Evolutionary conservation across 1,284 basidiomycete genomes (phyloP), one percentile per base, ranked within the genome.

Genomic region (Cryptococcus sp.): DNA sequence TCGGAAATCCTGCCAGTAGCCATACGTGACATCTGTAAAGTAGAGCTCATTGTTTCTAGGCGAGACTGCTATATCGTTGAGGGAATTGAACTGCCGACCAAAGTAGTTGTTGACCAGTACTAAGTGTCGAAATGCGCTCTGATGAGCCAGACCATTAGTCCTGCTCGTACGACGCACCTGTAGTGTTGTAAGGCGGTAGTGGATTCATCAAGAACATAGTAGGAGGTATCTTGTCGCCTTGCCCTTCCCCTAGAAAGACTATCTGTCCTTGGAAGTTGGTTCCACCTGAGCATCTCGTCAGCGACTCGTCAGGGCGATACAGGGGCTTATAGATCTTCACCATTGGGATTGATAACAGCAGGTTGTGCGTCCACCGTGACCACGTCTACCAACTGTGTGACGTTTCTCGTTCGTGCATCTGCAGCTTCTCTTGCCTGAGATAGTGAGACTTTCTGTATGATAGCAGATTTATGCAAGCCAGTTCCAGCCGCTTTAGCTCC

Each of bases 81-180:
- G 76, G 1, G 88, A 88, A 77, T 88, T 90, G 79, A 91, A 92
- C 67, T 90, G 88, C 10, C 88, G 81, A 3, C 89, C 89, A 66
- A 83, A 87, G 70, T 81, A 87, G 75, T 87, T 89, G 78, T 89
- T 85, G 55, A 88, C 70, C 17, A 88, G 68, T 42, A 87, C 83
- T 20, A 50, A 1, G 30, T n/a, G 11, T 25, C 6, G 10, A 54
- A 49, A 7, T 38, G 39, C 40, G 19, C 10, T 22, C 27, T 47
- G 30, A 35, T 35, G 5, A 35, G 30, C 30, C 30, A 35, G 8
- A 35, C 22, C n/a, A 6, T 15, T 48, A 27, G 20, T 47, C 23
- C n/a, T 27, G 27, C 23, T n/a, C 5, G 15, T 17, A 10, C 6
- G 47, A 11, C 20, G 3, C 25, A 75, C 74, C 66, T 5, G 85